Evolutionary conservation across 2,329 filamentous ascomycete species (phyloP), one percentile per base, ranked within the genome.

Genomic region (Paracamarosporium sp.): DNA sequence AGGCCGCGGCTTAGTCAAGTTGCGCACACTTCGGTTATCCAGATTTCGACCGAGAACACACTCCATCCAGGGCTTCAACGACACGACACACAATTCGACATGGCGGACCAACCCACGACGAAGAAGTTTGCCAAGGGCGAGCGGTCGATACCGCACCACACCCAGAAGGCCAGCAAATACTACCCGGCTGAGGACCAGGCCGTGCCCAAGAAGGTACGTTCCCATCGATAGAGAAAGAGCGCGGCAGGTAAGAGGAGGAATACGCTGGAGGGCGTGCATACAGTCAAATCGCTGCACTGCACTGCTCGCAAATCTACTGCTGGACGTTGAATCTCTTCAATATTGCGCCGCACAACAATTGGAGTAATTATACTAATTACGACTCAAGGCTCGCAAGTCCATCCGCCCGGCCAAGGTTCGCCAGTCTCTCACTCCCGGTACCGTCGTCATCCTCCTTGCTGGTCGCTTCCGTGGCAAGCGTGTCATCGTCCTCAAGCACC

Each of bases 391-490:
- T 82, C 95, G 95, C 89, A 99, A 99, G 88, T 84, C 92, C 76
- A 81, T 94, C 82, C 93, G 91, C 79, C 86, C 93, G 76, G 90
- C 93, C 83, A 89, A 92, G 83, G 88, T 92, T 76, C 92, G 95
- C 80, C 83, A 90, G 79, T 90, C 92, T 72, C 93, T 99, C 79
- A 87, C 92, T 83, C 94, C 95, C 79, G 95, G 95, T 79, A 91
- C 93, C 81, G 88, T 99, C 80, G 91, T 99, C 80, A 99, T 99
- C 84, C 92, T 99, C 81, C 93, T 99, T 80, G 95, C 95, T 82
- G 95, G 95, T 78, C 95, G 95, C 79, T 99, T 98, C 92, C 94
- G 95, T 78, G 95, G 95, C 88, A 99, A 99, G 93, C 95, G 95
- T 81, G 95, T 99, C 78, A 87, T 99, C 78, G 93, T 98, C 84